Evolutionary conservation across 2,329 filamentous ascomycete species (phyloP).

Genomic region (Fusarium nematophilum): DNA sequence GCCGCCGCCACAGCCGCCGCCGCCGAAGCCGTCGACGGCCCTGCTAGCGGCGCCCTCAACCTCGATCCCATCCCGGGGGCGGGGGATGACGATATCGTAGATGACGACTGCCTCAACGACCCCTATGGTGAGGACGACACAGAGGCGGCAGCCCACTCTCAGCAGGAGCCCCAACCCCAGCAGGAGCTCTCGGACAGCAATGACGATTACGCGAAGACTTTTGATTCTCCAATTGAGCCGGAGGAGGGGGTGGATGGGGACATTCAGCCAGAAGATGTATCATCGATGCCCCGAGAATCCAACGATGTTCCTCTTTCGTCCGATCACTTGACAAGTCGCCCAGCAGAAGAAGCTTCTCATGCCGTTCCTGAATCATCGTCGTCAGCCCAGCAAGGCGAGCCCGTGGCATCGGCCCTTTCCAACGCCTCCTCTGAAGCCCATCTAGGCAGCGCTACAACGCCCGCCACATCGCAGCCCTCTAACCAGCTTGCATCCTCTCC

Average conservation of each 20-base stretch:
- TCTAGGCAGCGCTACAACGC: constrained; percentile 34
- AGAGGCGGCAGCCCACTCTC: constrained; percentile 41
- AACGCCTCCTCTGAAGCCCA: constrained; percentile 45
- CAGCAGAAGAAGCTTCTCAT: constrained; percentile 48
- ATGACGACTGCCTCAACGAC: constrained; percentile 62
- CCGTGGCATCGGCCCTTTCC: constrained; percentile 41
- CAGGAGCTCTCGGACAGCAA: constrained; percentile 50
- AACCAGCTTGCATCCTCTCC: constrained; percentile 40
- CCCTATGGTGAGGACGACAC: constrained; percentile 57
- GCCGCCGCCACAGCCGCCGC: constrained; percentile 48
- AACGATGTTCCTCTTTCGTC: constrained; percentile 54
- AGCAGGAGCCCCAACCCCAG: constrained; percentile 43
- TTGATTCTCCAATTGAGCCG: constrained; percentile 59
- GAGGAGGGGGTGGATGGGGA: constrained; percentile 52
- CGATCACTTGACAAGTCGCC: constrained; percentile 51
- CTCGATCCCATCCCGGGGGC: constrained; percentile 49
- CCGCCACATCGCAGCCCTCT: constrained; percentile 36
- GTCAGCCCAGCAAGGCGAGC: constrained; percentile 41
- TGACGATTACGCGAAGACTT: constrained; percentile 64
- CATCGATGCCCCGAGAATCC: constrained; percentile 56
- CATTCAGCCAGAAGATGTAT: constrained; percentile 56
- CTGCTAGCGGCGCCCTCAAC: constrained; percentile 44
- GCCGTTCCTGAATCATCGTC: constrained; percentile 48
- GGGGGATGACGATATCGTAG: constrained; percentile 54
- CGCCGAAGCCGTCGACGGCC: constrained; percentile 44